Evolutionary conservation across 805 yeast genomes (phyloP), one percentile per base, ranked within the genome.

Genomic region (Starmerella asiatica): DNA sequence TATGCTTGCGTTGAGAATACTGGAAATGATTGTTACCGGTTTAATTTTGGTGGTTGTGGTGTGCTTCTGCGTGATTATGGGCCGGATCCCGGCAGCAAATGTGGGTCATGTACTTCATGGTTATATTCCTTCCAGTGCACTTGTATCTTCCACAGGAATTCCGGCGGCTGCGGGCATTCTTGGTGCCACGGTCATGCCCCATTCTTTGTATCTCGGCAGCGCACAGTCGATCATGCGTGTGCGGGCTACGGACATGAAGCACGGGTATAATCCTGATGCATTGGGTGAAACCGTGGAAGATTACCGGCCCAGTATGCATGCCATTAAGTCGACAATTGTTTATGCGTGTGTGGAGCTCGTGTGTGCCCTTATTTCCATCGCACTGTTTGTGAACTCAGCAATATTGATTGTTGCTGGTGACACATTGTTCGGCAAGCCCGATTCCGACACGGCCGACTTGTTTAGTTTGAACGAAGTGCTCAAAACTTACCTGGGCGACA

Each of bases 151-250:
- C 18, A 72, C 74, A 43, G 95, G 94, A 1, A 60, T 86, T 26
- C 83, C 79, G 52, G 61, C 82, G 37, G 71, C 85, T 46, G 75
- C 88, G 50, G 94, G 94, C 18, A 78, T 86, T 40, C 63, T 86
- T 43, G 96, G 96, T 23, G 93, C 94, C 19, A 85, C 94, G 2
- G 88, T 86, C 20, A 85, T 85, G 96, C 95, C 95, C 6, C 96
- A 86, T 56, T 79, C 91, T 2, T 63, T 85, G 37, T 85, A 79
- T 54, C 66, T 85, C 34, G 96, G 96, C 1, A 76, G 88, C 1
- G 93, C 94, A 12, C 72, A 86, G 40, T 94, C 82, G 5, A 93
- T 84, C 56, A 78, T 94, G 5, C 68, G 95, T 45, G 63, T 85
- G 39, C 72, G 80, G 50, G 93, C 82, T 34, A 83, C 64, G 53